A percentile compares a stretch with the other conserved stretches of the same genome.
Conservation (phyloP, 2,329 filamentous ascomycete genomes). For the Sclerotinia glacialis region DNA sequence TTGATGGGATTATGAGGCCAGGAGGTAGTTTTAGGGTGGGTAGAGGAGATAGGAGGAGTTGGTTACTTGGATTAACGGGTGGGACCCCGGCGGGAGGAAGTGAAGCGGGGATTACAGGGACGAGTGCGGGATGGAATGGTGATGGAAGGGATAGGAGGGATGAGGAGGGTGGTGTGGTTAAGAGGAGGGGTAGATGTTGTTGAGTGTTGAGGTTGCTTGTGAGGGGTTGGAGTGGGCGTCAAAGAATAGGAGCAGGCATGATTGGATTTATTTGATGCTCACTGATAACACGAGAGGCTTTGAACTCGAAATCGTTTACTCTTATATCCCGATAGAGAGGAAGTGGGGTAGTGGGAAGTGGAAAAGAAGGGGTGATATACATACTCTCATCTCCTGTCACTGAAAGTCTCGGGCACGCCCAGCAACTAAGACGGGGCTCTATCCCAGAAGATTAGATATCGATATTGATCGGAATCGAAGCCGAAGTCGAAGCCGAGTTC, state of each 20-base stretch:
- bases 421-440: not conserved
- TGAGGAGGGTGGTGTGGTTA: not conserved
- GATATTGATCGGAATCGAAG: not conserved
- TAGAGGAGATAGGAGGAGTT: slow-evolving; percentile 61
- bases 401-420: not conserved
- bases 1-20: slow-evolving; percentile 46
- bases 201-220: not conserved
- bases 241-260: not conserved
- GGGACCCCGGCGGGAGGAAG: not conserved
- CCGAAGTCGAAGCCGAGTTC: not conserved
- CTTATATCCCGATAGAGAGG: not conserved
- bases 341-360: not conserved
- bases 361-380: not conserved
- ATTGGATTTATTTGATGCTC: not conserved
- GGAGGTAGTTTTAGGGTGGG: slow-evolving; percentile 59
- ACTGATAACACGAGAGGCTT: not conserved
- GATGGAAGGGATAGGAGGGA: slow-evolving; percentile 8
- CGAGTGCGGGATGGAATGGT: not conserved
- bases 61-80: slow-evolving; percentile 45
- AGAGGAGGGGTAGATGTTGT: slow-evolving; percentile 14
- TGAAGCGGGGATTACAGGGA: not conserved
- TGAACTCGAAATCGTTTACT: not conserved
- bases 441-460: not conserved
- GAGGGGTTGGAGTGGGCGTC: not conserved
- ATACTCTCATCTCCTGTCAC: not conserved